Base-by-base conservation (phyloP, 1,284 basidiomycete species). In the Ceratobasidium sp. region DNA sequence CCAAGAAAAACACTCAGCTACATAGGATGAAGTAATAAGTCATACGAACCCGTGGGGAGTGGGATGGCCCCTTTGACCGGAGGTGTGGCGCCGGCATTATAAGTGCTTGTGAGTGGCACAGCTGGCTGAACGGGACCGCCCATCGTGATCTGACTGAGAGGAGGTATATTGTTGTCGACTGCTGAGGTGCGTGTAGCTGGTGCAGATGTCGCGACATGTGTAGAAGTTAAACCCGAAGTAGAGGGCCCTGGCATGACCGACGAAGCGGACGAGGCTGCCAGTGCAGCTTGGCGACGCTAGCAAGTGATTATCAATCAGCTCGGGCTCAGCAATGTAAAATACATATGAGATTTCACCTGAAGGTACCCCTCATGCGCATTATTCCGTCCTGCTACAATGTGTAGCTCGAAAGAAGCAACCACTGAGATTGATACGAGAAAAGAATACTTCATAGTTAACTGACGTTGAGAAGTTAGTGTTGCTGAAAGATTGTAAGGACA, bases 31-130 rank as follows among this genome's bases (percentile, higher is more conserved):
- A 43, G 15, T 20, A 17, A 47, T 50, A 40, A 17, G 27, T 29
- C 43, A 43, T 17, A 54, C 57, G 29, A 42, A 76, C 76, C 71
- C 15, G 71, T 70, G 6, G 77, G 77, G 7, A 78, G 72, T 0
- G 70, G 35, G 20, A 75, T 74, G 6, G 76, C 77, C 31, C 75
- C 73, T n/a, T 56, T 45, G 62, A 77, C 67, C 1, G 77, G 76
- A n/a, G 76, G 71, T 2, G 73, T 74, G 0, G 76, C 73, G 1
- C 77, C 77, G 31, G 77, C 76, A 5, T 73, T 64, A 64, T 72
- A 77, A 15, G 75, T 78, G 4, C 75, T 75, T 29, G 72, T 70
- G n/a, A 73, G 52, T 34, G 47, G 34, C 10, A 72, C 68, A 2
- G 70, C 34, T 15, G 69, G 53, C 35, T 70, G 57, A 43, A 70